These are phyloP conservation scores for Ilyonectria robusta DNA, from an alignment of 2,329 filamentous ascomycete genomes.

Conservation along the genomic window DNA sequence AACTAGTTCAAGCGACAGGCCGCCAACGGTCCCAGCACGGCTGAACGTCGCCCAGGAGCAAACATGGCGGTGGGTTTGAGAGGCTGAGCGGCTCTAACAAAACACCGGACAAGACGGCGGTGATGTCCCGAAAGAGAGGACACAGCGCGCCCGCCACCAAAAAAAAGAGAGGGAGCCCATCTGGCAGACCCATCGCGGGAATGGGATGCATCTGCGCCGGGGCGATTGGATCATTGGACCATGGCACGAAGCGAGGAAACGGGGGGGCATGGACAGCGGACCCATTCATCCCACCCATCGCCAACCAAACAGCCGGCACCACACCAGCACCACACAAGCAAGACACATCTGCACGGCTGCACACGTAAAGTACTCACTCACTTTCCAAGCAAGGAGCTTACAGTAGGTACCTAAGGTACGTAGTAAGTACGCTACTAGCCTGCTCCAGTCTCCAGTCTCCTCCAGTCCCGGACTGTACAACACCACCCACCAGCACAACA, in stretches of 20 bases:
- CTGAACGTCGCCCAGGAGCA: constrained; percentile 10
- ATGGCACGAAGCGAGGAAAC: constrained; percentile 6
- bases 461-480: constrained; percentile 7
- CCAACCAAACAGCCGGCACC: constrained; percentile 33
- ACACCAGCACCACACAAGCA: constrained; percentile 31
- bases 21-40: neutral
- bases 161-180: constrained; percentile 2
- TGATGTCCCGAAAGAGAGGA: neutral
- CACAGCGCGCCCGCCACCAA: neutral
- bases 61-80: constrained; percentile 11
- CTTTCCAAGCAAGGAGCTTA: neutral
- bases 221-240: neutral
- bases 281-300: constrained; percentile 19
- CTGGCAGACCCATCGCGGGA: neutral
- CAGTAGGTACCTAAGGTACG: too few relatives aligned
- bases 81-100: constrained; percentile 28
- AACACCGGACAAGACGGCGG: constrained; percentile 6
- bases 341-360: constrained; percentile 11
- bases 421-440: neutral
- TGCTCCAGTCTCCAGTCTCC: neutral
- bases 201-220: neutral
- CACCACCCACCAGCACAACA: constrained; percentile 29
- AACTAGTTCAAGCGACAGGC: neutral
- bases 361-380: constrained; percentile 18
- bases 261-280: constrained; percentile 14